Base-by-base conservation (phyloP, 805 yeast genomes). In the Starmerella vaccinii region DNA sequence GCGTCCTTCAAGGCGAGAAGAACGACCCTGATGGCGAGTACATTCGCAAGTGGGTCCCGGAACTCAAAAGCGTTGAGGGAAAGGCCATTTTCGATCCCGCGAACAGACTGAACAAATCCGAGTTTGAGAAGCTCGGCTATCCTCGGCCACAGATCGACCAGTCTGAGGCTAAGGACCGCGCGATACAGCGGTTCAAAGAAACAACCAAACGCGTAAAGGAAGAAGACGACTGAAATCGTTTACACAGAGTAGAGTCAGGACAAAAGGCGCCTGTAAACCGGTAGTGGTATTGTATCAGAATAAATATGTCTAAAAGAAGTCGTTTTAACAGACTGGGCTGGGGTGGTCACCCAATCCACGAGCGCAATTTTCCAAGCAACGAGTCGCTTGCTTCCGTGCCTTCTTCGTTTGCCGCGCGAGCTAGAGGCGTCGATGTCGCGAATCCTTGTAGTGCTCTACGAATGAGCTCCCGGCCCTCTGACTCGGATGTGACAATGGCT, bases 11-110 rank as follows among this genome's bases (percentile, higher is more conserved):
- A 55, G 70, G 75, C 26, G 71, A 69, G 54, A 72, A 68, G 54
- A 75, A 70, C 53, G 81, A 76, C 51, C 71, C 71, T 1, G 61
- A 71, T 8, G 78, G 78, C 5, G 61, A 60, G 2, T 76, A 68
- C 58, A 74, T 77, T 47, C 66, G 68, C 34, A 59, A 65, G 45
- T 76, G 80, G 80, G 69, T 76, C 1, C 78, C 76, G 2, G 80
- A 76, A 51, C 61, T 75, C 50, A 59, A 53, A 43, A 60, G 59
- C 12, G 56, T 69, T 6, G 15, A 47, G 9, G 63, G 63, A 16
- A 64, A 66, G 49, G 63, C 64, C 0, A 59, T 70, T 7, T 72
- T 68, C 52, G 65, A 68, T 16, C 74, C 75, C 0, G 61, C 61
- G 50, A 57, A 49, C 22, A 57, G 59, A 10, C 51, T 56, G 8